phyloP scores from a whole-genome alignment of 176 grass and related monocot genomes.

The Oropetium thomaeum region DNA sequence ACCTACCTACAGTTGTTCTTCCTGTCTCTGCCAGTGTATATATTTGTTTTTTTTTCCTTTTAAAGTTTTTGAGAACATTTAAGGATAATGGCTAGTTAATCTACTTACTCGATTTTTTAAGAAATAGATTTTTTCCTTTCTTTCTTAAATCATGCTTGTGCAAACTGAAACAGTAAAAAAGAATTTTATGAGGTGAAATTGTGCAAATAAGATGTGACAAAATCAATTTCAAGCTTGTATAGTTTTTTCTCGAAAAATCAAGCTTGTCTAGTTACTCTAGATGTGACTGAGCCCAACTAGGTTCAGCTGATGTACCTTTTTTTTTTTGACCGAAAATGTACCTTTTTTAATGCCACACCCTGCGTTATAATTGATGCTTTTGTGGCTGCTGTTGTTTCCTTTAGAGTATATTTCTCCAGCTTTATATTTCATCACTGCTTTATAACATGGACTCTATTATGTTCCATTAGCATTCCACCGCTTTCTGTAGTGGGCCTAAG shows the following conservation, averaged over 20 bases:
- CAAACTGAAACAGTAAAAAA: neutral
- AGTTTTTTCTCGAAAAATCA: too few species aligned
- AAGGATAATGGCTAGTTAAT: neutral
- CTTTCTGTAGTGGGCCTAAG: slow-evolving; percentile 83
- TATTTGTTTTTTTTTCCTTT: neutral
- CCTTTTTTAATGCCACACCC: neutral
- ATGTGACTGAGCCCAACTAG: neutral
- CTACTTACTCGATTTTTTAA: neutral
- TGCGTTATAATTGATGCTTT: neutral
- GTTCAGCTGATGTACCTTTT: neutral
- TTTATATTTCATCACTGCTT: neutral
- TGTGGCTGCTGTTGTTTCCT: neutral
- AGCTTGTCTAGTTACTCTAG: neutral
- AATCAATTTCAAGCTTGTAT: neutral
- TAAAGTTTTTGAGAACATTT: neutral
- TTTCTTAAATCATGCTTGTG: neutral
- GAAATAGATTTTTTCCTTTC: neutral
- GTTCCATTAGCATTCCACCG: slow-evolving; percentile 68
- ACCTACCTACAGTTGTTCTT: neutral
- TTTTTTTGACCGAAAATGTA: too few species aligned
- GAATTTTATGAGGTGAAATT: neutral
- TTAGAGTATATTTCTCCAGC: neutral
- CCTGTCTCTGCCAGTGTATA: neutral
- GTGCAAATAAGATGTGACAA: neutral
- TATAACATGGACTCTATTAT: slow-evolving; percentile 25